These are phyloP conservation scores for Heterobasidion occidentale DNA, from an alignment of 1,284 basidiomycete species.

Conservation along the genomic window DNA sequence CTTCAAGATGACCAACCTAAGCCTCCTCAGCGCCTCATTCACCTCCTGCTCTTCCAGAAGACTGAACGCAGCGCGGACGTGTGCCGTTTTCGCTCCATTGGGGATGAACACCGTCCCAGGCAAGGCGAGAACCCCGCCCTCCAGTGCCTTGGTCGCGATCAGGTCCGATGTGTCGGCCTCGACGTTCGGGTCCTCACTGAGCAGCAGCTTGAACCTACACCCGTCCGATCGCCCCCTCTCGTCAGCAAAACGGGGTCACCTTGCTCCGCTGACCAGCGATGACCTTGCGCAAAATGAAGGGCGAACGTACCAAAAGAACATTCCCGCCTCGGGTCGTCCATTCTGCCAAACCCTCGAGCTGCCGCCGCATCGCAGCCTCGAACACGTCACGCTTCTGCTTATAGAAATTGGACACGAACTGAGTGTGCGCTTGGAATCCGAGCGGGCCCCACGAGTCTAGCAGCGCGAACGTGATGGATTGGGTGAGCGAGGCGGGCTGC, in stretches of 20 bases:
- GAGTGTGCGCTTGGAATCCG: constrained; percentile 71
- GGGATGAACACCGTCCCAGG: constrained; percentile 80
- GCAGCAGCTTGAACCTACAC: constrained; percentile 59
- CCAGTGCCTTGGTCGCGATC: constrained; percentile 73
- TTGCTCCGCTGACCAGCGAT: not conserved
- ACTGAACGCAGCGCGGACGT: constrained; percentile 79
- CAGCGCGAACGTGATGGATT: constrained; percentile 66
- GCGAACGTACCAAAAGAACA: constrained; percentile 82
- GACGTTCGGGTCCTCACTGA: constrained; percentile 32
- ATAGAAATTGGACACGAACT: constrained; percentile 75
- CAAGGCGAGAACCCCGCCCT: constrained; percentile 81
- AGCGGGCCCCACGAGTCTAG: constrained; percentile 74
- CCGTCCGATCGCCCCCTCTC: constrained; percentile 5
- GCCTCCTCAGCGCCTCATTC: constrained; percentile 66
- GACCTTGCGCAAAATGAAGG: not conserved
- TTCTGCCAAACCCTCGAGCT: constrained; percentile 71
- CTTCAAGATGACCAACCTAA: constrained; percentile 54
- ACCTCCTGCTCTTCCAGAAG: constrained; percentile 62
- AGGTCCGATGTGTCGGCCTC: constrained; percentile 72
- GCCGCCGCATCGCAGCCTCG: constrained; percentile 64
- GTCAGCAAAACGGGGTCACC: constrained; percentile 7
- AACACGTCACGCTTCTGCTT: constrained; percentile 73
- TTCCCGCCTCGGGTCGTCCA: constrained; percentile 89
- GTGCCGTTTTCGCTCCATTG: constrained; percentile 55
- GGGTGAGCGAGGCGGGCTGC: constrained; percentile 73